Evolutionary conservation across 2,329 filamentous ascomycete genomes (phyloP), one percentile per base, ranked within the genome.

Genomic region (Venturia oleaginea): DNA sequence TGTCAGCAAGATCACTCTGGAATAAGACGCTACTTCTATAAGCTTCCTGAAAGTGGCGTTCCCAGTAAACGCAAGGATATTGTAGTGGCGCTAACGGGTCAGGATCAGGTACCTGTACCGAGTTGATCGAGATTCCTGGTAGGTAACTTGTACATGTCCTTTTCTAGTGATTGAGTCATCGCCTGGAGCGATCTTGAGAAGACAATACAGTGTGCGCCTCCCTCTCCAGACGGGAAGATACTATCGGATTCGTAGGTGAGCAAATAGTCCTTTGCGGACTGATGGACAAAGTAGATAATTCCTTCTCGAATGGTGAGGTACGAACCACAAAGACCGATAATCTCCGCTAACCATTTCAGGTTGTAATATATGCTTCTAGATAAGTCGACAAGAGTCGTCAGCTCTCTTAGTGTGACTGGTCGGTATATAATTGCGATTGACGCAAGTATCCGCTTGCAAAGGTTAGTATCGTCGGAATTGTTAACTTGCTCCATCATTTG

Each of bases 181-280:
- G 66, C 63, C 19, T 72, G 4, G 1, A 81, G 62, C 3, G 76
- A 80, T 22, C 67, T 68, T 2, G 64, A 69, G 61, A 77, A 74
- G 6, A 80, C 72, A 0, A 2, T 4, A 17, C 69, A 48, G 63
- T 80, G 75, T 19, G 68, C 65, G 2, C 68, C 43, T 24, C 63
- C 46, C 3, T 59, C 37, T 1, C 74, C 72, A 27, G 17, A 59
- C 5, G 73, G 71, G 43, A 77, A 75, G 5, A 78, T 68, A 13
- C 65, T 48, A 17, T 61, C 22, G 7, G 59, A 63, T 62, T 66
- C 68, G 11, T 70, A 63, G 32, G 68, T 42, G 6, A 65, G 38
- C 1, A 81, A 64, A 66, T 71, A 78, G 27, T 80, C 78, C 66
- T 79, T 78, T 0, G 76, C 79, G 4, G 77, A 80, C 65, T 78